A percentile compares a stretch with the other conserved stretches of the same genome.
These are phyloP conservation scores for Rhodotorula graminis DNA, from an alignment of 768 basidiomycete genomes.

Conservation along the genomic window DNA sequence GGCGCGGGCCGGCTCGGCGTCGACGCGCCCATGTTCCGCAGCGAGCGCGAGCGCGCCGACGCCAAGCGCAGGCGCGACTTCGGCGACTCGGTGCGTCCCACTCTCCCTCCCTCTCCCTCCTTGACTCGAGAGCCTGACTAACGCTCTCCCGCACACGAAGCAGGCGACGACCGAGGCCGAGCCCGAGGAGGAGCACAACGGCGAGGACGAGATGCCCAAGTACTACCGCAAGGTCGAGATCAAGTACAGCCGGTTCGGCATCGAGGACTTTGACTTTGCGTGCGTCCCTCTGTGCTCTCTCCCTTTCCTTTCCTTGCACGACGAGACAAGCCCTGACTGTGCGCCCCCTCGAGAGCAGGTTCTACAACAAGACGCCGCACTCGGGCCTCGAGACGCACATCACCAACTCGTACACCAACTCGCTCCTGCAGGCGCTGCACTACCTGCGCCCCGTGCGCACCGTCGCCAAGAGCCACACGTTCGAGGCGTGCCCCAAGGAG, in stretches of 20 bases:
- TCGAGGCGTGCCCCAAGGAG: slow-evolving; percentile 77
- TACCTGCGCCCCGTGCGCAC: slow-evolving; percentile 70
- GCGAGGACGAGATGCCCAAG: slow-evolving; percentile 55
- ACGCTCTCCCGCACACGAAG: not conserved
- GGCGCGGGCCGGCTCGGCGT: slow-evolving; percentile 46
- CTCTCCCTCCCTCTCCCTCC: not conserved
- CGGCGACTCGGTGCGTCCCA: slow-evolving; percentile 7
- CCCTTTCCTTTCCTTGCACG: not conserved
- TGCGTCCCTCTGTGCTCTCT: slow-evolving; percentile 45
- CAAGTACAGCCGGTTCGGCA: slow-evolving; percentile 95
- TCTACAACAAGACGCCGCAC: slow-evolving; percentile 84
- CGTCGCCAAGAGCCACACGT: slow-evolving; percentile 86
- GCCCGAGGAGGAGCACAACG: slow-evolving; percentile 21
- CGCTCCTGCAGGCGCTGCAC: slow-evolving; percentile 82
- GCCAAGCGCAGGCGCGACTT: slow-evolving; percentile 37
- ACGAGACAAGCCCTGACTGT: not conserved
- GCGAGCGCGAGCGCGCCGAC: slow-evolving; percentile 59
- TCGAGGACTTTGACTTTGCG: slow-evolving; percentile 99
- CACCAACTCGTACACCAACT: slow-evolving; percentile 92
- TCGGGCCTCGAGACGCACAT: slow-evolving; percentile 97
- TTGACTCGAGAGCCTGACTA: not conserved
- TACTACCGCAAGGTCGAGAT: slow-evolving; percentile 91
- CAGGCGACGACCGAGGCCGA: slow-evolving; percentile 15
- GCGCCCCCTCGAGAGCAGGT: slow-evolving; percentile 53
- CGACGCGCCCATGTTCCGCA: slow-evolving; percentile 61